Evolutionary conservation across 805 yeast species (phyloP).

Genomic region (Yamadazyma insecticola): DNA sequence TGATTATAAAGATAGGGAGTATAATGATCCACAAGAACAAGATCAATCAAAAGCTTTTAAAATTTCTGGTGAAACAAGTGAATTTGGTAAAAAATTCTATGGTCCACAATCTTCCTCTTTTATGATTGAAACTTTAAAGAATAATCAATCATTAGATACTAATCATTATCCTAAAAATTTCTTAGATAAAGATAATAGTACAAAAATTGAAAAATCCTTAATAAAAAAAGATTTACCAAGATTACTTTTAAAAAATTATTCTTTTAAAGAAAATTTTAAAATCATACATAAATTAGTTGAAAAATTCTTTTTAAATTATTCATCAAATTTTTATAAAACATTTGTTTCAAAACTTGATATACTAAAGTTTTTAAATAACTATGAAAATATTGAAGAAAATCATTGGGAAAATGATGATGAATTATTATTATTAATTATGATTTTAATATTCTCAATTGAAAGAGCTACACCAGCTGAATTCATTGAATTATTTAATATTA

Average conservation of each 20-base stretch:
- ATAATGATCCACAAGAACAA: background rate
- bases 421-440: conserved; percentile 40
- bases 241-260: conserved; percentile 3
- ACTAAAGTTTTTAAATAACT: conserved; percentile 32
- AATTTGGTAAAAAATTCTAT: conserved; percentile 40
- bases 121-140: conserved; percentile 38
- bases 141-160: conserved; percentile 2
- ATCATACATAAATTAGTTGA: conserved; percentile 33
- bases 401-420: conserved; percentile 50
- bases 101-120: conserved; percentile 48
- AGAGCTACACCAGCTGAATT: conserved; percentile 28
- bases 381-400: conserved; percentile 23
- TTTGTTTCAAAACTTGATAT: conserved; percentile 32
- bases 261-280: conserved; percentile 20
- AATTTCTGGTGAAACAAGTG: conserved; percentile 35
- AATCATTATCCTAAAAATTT: conserved; percentile 7
- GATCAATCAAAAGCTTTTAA: conserved; percentile 2
- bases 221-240: conserved; percentile 30
- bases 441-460: conserved; percentile 37
- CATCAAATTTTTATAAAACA: conserved; percentile 32
- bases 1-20: background rate
- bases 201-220: conserved; percentile 13
- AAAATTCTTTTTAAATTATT: conserved; percentile 34
- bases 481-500: conserved; percentile 7
- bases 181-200: conserved; percentile 8